A percentile compares a stretch with the other conserved stretches of the same genome.
Evolutionary conservation across 83 land plant genomes (phyloP).

Genomic region (Diphasiastrum complanatum): DNA sequence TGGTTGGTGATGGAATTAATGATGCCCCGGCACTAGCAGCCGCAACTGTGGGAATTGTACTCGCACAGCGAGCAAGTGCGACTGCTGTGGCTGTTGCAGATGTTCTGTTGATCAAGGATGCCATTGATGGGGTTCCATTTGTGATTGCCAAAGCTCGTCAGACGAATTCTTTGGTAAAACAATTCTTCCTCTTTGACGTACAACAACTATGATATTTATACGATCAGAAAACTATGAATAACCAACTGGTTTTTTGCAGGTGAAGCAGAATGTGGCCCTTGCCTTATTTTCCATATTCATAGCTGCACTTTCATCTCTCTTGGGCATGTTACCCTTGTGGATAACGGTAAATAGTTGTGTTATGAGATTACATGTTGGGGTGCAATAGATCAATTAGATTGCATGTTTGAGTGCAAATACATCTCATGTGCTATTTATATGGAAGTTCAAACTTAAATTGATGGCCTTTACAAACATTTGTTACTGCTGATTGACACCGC

Average conservation of each 20-base stretch:
- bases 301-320: constrained; percentile 86
- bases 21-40: constrained; percentile 99
- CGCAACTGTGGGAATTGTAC: constrained; percentile 93
- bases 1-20: constrained; percentile 99
- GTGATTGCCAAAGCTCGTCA: constrained; percentile 89
- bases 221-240: neutral
- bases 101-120: constrained; percentile 83
- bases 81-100: constrained; percentile 95
- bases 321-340: constrained; percentile 94
- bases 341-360: constrained; percentile 73
- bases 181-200: neutral
- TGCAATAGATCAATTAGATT: no score
- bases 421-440: no score
- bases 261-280: constrained; percentile 90
- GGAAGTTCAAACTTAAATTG: no score
- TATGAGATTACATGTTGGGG: no score
- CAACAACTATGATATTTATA: neutral
- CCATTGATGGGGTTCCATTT: constrained; percentile 83
- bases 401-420: no score
- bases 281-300: constrained; percentile 76
- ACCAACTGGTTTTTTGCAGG: constrained; percentile 39
- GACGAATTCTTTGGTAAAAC: constrained; percentile 71
- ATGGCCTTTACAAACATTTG: no score
- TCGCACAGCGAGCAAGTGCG: constrained; percentile 95
- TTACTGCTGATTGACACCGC: no score